Evolutionary conservation across 2,329 filamentous ascomycete genomes (phyloP).

Genomic region (Phyllosticta citrichinensis): DNA sequence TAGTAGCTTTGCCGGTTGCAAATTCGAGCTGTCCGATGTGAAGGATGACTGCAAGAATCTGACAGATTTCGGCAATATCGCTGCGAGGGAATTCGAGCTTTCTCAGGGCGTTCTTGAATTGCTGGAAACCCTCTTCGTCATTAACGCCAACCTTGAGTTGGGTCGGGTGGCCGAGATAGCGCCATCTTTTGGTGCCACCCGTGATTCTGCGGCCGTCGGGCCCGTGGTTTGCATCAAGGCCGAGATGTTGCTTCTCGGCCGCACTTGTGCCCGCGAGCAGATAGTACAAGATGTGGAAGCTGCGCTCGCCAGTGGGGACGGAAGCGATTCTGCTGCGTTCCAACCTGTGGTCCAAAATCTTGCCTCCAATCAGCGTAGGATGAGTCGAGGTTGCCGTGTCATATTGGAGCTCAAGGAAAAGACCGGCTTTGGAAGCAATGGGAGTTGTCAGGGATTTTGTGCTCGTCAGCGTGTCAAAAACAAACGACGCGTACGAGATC

Average conservation of each 20-base stretch:
- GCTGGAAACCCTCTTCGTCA: conserved; percentile 87
- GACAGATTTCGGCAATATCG: conserved; percentile 94
- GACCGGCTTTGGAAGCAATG: conserved; percentile 86
- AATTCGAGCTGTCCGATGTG: conserved; percentile 98
- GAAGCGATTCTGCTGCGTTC: conserved; percentile 85
- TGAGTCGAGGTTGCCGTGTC: conserved; percentile 77
- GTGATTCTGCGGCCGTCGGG: conserved; percentile 42
- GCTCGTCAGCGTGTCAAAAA: conserved; percentile 92
- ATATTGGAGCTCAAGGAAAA: conserved; percentile 95
- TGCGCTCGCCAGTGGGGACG: conserved; percentile 90
- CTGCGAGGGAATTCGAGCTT: conserved; percentile 89
- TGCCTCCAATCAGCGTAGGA: conserved; percentile 84
- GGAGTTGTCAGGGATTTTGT: conserved; percentile 95
- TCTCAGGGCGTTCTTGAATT: conserved; percentile 91
- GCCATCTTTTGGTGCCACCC: conserved; percentile 71
- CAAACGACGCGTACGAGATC: conserved; percentile 82
- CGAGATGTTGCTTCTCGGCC: conserved; percentile 81
- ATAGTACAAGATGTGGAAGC: conserved; percentile 95
- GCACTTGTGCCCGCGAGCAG: conserved; percentile 83
- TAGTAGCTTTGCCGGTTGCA: conserved; percentile 68
- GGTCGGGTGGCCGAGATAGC: conserved; percentile 90
- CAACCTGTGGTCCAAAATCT: conserved; percentile 84
- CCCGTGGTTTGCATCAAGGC: conserved; percentile 50
- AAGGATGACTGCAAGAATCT: conserved; percentile 86
- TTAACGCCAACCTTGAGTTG: conserved; percentile 97